Evolutionary conservation across 2,329 filamentous ascomycete genomes (phyloP).

Genomic region (Pestalotiopsis sp.): DNA sequence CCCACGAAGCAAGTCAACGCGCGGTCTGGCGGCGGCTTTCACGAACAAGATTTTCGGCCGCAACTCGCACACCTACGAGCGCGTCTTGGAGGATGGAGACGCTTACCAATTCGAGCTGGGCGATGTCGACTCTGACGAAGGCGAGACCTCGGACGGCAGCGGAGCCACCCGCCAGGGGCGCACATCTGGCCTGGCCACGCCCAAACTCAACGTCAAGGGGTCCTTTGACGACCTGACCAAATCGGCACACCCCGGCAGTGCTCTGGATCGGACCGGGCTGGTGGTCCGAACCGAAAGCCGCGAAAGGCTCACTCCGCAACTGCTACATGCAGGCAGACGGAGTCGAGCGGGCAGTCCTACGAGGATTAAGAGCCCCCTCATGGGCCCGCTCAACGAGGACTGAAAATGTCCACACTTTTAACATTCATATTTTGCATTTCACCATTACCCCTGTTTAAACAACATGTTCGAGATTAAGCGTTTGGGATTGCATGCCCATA

Average conservation of each 20-base stretch:
- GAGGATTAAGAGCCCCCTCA: constrained; percentile 59
- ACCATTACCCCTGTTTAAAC: constrained; percentile 13
- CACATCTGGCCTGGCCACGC: constrained; percentile 69
- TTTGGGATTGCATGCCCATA: neutral
- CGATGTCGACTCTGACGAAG: constrained; percentile 65
- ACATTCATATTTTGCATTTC: constrained; percentile 12
- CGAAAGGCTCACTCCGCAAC: constrained; percentile 69
- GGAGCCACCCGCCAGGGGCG: constrained; percentile 54
- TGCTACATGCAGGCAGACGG: constrained; percentile 58
- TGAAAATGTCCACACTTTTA: constrained; percentile 25
- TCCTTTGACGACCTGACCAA: constrained; percentile 51
- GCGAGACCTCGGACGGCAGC: constrained; percentile 65
- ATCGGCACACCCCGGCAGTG: constrained; percentile 35
- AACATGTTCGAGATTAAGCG: neutral
- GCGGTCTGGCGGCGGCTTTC: constrained; percentile 48
- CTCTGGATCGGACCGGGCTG: constrained; percentile 70
- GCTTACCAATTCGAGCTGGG: constrained; percentile 77
- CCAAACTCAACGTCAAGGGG: constrained; percentile 55
- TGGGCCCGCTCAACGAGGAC: constrained; percentile 50
- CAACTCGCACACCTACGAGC: constrained; percentile 68
- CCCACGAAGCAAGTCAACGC: constrained; percentile 43
- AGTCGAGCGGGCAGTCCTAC: constrained; percentile 62
- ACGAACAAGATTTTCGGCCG: constrained; percentile 69
- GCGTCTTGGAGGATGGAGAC: constrained; percentile 82
- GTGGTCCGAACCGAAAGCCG: constrained; percentile 84